Base-by-base conservation (phyloP, 1,284 basidiomycete species). In the Ganoderma sinense region DNA sequence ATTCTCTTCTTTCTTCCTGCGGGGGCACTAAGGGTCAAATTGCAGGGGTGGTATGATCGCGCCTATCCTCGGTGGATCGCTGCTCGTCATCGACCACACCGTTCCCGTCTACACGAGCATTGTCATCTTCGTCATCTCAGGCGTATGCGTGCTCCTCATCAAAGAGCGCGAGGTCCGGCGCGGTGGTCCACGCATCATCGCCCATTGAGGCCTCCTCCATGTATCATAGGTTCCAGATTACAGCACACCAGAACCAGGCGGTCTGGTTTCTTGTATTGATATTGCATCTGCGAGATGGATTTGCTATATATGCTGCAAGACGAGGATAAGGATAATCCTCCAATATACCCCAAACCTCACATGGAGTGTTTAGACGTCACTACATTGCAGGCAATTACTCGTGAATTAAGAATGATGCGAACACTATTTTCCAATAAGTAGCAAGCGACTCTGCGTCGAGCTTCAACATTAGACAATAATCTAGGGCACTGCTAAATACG, bases 21-120 rank as follows among this genome's bases (percentile, higher is more conserved):
- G 68, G 65, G 60, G 29, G 64, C 73, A 64, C 56, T 59, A 51
- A 64, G 43, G 16, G 33, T 59, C 18, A 64, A 13, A 66, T 1
- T 7, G 36, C 78, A 97, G 95, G 78, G 93, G 96, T 3, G 97
- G 97, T 1, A 96, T 98, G 88, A 89, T 95, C 43, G 95, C 96
- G 0, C 96, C 97, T 0, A 87, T 98, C 45, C 80, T 94, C 5
- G 96, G 97, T 0, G 97, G 97, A 0, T 78, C 86, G n/a, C 85
- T 98, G 8, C 86, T 98, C 26, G 86, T 89, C 77, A 84, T 96
- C 62, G 85, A 91, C 69, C 84, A 87, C 4, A 88, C 92, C 0
- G 83, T 97, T 67, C 96, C 96, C 0, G 91, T 98, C 45, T 94
- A 95, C 75, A 86, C 88, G 26, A 93, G 93, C 74, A 89, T 93